Evolutionary conservation across 768 basidiomycete species (phyloP), one percentile per base, ranked within the genome.

Genomic region (Phylloporus sp.): DNA sequence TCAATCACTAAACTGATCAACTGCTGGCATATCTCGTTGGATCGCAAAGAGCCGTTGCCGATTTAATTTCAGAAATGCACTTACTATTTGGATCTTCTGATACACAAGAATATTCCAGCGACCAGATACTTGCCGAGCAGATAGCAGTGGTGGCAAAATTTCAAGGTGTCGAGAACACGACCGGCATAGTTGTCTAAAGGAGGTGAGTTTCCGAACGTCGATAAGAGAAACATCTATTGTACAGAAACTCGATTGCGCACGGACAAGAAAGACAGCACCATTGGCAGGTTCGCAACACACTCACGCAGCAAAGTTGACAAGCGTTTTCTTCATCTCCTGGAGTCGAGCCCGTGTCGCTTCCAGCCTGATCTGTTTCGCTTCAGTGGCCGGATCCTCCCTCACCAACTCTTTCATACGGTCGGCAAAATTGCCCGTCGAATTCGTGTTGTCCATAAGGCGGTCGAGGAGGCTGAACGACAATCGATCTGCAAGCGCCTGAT

Each of bases 381-480:
- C 65, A 2, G 70, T 49, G 9, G 46, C 52, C 9, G 71, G 68
- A 49, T 77, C 77, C 53, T 80, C 79, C n/a, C 65, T 65, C 20
- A 81, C 64, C 50, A 74, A 69, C 42, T 59, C 58, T 6, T 50
- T 62, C 61, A 74, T 75, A 9, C 67, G 65, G 21, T 65, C 66
- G 3, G 47, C 34, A 38, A 47, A 47, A 50, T 56, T 41, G 1
- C 46, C 51, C 11, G 44, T 36, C 23, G 50, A 57, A 0, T 26
- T 40, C 6, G 49, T 32, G 28, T 59, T 57, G 13, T 3, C 42
- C 3, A 73, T 44, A n/a, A 74, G 59, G 29, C 61, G 56, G 22
- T 57, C 48, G 26, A 72, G 49, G 7, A 84, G 61, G 14, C 55
- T 61, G 18, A 58, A 48, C 9, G 70, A 69, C 32, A 78, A 51